Evolutionary conservation across 2,329 filamentous ascomycete genomes (phyloP).

Genomic region (Phialemoniopsis sp.): DNA sequence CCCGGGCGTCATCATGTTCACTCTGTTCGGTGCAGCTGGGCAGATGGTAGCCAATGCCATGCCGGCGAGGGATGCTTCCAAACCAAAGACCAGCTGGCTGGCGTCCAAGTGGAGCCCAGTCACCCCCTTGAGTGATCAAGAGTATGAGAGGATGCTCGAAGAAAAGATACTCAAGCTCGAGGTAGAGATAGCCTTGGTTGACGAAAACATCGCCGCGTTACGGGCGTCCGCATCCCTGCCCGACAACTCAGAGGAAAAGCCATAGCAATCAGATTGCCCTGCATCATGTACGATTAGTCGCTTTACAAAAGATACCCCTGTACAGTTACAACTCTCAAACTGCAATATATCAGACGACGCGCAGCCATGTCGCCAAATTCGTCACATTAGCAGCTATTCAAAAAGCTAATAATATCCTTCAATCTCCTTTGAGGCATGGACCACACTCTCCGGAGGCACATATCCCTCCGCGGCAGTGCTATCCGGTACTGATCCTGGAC

Average conservation of each 20-base stretch:
- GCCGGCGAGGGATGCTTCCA: constrained; percentile 1
- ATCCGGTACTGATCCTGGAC: constrained; percentile 34
- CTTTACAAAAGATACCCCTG: too few relatives aligned
- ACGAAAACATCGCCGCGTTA: constrained; percentile 62
- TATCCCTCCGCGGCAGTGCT: constrained; percentile 35
- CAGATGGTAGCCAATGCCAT: constrained; percentile 17
- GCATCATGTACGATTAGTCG: background rate
- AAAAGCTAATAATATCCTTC: too few relatives aligned
- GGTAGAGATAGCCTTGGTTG: constrained; percentile 73
- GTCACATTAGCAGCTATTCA: too few relatives aligned
- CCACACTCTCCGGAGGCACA: constrained; percentile 34
- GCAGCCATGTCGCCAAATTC: too few relatives aligned
- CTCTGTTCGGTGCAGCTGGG: constrained; percentile 25
- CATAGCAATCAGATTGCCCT: background rate
- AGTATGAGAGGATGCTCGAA: constrained; percentile 66
- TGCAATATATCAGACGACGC: too few relatives aligned
- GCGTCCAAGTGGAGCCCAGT: constrained; percentile 72
- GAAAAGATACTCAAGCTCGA: constrained; percentile 70
- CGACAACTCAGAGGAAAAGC: constrained; percentile 9
- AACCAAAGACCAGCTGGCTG: constrained; percentile 23
- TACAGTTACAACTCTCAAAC: too few relatives aligned
- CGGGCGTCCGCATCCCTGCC: constrained; percentile 3
- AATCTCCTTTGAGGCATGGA: constrained; percentile 16
- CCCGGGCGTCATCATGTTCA: constrained; percentile 45
- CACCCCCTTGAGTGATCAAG: constrained; percentile 62